Conservation (phyloP, 2,329 filamentous ascomycete species). For the Blastomyces gilchristii region DNA sequence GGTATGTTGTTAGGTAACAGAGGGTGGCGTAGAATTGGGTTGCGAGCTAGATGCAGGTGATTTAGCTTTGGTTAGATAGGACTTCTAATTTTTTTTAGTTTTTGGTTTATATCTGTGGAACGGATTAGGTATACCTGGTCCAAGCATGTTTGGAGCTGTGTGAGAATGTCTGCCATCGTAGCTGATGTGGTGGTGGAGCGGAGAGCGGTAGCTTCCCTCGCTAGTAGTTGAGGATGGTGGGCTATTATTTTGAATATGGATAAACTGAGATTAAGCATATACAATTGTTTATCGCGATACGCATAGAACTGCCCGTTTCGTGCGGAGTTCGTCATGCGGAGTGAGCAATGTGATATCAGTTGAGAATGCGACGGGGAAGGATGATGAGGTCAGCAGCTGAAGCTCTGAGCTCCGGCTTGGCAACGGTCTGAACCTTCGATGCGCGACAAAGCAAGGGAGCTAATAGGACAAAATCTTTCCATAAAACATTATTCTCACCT, state of each 20-base stretch:
- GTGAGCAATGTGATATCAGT: not conserved
- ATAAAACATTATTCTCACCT: not conserved
- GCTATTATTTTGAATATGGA: not conserved
- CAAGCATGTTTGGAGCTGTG: slow-evolving; percentile 42
- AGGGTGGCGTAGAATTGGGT: slow-evolving; percentile 44
- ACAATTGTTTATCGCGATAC: not conserved
- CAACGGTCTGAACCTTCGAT: not conserved
- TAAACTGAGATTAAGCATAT: not conserved
- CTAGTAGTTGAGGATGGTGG: not conserved
- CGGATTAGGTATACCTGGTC: slow-evolving; percentile 32
- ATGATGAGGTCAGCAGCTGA: not conserved
- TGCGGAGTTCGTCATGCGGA: not conserved
- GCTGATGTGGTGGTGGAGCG: not conserved
- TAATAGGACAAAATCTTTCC: not conserved
- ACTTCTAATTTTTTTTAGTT: not conserved
- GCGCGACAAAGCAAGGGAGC: not conserved
- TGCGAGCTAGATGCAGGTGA: slow-evolving; percentile 29
- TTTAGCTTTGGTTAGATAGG: not conserved
- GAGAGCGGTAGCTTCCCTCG: not conserved
- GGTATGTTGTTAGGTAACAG: slow-evolving; percentile 39
- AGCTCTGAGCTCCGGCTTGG: slow-evolving; percentile 4
- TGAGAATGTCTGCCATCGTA: slow-evolving; percentile 40
- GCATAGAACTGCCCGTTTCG: not conserved
- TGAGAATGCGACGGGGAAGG: not conserved
- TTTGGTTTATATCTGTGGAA: not conserved